These are phyloP conservation scores for Hymenoscyphus fructigenus DNA, from an alignment of 2,329 filamentous ascomycete species.

Conservation along the genomic window DNA sequence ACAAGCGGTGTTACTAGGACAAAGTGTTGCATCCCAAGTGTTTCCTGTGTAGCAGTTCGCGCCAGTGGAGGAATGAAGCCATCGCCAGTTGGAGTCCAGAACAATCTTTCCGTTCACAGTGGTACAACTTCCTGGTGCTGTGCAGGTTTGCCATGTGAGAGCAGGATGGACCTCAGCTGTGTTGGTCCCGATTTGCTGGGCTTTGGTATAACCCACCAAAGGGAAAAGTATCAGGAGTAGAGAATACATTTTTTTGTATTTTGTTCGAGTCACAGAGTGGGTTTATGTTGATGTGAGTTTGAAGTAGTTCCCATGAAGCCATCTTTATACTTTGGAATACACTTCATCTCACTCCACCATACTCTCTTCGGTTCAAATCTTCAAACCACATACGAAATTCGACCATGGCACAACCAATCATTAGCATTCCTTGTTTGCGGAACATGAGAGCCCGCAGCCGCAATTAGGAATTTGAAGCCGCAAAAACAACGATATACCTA, in stretches of 20 bases:
- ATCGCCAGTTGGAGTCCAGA: constrained; percentile 58
- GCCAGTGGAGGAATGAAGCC: constrained; percentile 45
- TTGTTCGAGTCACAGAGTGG: neutral
- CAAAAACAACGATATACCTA: no score
- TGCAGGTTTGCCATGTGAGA: constrained; percentile 53
- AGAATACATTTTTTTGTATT: constrained; percentile 21
- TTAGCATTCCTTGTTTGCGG: no score
- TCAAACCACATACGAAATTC: no score
- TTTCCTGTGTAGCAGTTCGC: constrained; percentile 45
- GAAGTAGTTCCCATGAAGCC: no score
- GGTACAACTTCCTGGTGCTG: constrained; percentile 46
- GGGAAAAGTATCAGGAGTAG: constrained; percentile 40
- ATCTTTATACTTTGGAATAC: no score
- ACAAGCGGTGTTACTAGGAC: constrained; percentile 44
- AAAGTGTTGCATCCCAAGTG: constrained; percentile 44
- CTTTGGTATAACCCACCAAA: constrained; percentile 42
- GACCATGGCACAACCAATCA: no score
- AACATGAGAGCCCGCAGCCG: no score
- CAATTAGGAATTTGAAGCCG: no score
- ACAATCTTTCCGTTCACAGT: constrained; percentile 49
- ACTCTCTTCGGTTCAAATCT: no score
- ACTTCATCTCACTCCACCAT: no score
- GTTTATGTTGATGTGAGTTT: neutral
- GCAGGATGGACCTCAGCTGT: constrained; percentile 50
- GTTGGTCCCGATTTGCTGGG: constrained; percentile 49